phyloP scores from a whole-genome alignment of 2,329 filamentous ascomycete species.

The Alternaria panax region DNA sequence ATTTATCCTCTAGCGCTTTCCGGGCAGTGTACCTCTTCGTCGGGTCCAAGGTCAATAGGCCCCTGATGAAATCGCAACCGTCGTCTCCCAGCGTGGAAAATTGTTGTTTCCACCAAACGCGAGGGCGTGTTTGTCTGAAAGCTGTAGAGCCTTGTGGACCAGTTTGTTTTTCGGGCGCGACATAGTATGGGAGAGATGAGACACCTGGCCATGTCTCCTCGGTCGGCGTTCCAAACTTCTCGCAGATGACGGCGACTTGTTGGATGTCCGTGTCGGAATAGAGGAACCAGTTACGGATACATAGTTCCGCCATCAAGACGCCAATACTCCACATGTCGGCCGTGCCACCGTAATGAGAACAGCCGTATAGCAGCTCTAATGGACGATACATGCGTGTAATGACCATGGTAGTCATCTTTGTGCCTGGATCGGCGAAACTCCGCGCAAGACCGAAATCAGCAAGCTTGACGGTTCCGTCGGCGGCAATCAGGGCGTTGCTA shows the following conservation, averaged over 20 bases:
- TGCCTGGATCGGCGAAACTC: constrained; percentile 85
- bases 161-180: constrained; percentile 63
- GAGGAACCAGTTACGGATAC: constrained; percentile 82
- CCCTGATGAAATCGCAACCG: constrained; percentile 87
- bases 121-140: constrained; percentile 67
- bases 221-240: constrained; percentile 85
- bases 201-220: constrained; percentile 98
- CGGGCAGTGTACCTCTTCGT: constrained; percentile 79
- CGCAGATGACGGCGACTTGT: constrained; percentile 83
- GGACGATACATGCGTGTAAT: constrained; percentile 98
- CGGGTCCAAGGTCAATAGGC: constrained; percentile 86
- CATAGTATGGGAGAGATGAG: constrained; percentile 77
- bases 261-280: constrained; percentile 85
- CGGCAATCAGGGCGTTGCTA: constrained; percentile 94
- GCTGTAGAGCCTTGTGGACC: constrained; percentile 38
- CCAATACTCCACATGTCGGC: constrained; percentile 96
- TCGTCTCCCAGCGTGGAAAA: constrained; percentile 83
- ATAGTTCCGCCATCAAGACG: constrained; percentile 89
- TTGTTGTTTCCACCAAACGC: constrained; percentile 74
- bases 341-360: constrained; percentile 84
- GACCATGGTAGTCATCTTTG: constrained; percentile 89
- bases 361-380: constrained; percentile 90
- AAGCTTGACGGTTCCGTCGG: constrained; percentile 91
- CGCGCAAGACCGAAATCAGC: constrained; percentile 97
- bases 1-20: constrained; percentile 80